Base-by-base conservation (phyloP, 2,329 filamentous ascomycete genomes). In the Westerdykella ornata region DNA sequence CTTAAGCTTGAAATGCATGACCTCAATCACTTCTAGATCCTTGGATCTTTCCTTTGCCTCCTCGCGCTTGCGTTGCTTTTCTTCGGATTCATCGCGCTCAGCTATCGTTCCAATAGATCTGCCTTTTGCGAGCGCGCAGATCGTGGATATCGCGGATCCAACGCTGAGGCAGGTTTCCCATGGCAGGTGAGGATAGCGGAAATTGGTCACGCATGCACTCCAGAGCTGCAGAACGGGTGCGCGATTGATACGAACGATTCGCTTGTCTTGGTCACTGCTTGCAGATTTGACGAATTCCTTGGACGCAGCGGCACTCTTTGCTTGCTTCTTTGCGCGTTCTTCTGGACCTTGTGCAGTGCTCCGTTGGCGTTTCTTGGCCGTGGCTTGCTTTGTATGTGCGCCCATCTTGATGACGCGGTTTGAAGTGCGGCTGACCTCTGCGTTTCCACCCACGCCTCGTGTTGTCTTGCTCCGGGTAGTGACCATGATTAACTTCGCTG, bases 81-180 rank as follows among this genome's bases (percentile, higher is more conserved):
- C 42, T 20, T 48, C 37, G 6, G 50, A 40, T 3, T 51, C 35
- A 31, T 57, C 52, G 12, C 44, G 41, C 22, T 54, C 51, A 2
- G 54, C 43, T 1, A 61, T 54, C 1, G 46, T 56, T 13, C 61
- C 60, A 16, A 65, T 61, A 7, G 54, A 51, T 9, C 57, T 48
- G 5, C 59, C 61, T 45, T 65, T 64, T 8, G 59, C 49, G 1
- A 62, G 49, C 3, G 60, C 59, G 18, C 56, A 58, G 15, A 63
- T 54, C 4, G 53, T 50, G 2, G 52, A 53, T 22, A 65, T 56
- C 2, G 60, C 56, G n/a, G 51, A 48, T 14, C 59, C 59, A 5
- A 52, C 49, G 44, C 54, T 57, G 12, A 65, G 47, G 39, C 60
- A 60, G 19, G 59, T 65, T 7, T 42, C 22, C 59, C 60, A 63